Base-by-base conservation (phyloP, 2,329 filamentous ascomycete genomes). In the Claviceps arundinis region DNA sequence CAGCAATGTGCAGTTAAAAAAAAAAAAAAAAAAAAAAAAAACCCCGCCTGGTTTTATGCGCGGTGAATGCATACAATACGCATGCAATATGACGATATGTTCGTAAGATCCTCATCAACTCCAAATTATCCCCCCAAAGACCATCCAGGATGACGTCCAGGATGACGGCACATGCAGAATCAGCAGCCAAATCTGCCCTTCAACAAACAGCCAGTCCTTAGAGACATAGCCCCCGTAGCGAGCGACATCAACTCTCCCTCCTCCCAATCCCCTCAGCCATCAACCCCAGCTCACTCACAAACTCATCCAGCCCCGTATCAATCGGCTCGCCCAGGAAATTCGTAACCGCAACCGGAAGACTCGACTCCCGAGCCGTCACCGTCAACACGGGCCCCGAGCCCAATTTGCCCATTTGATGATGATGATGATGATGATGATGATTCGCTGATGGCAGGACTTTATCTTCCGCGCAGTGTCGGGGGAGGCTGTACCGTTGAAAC, bases 221-320 rank as follows among this genome's bases (percentile, higher is more conserved):
- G 7, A 26, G 24, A 7, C 24, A 34, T 11, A 11, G 30, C 8
- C 30, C 30, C 30, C 30, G 9, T 11, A 11, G 30, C 30, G 30
- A 34, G 9, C 9, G 9, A 34, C 30, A 11, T 14, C 11, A 30
- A 49, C 19, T 44, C 14, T 50, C 48, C 56, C 65, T 68, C 30
- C 59, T 64, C 49, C 66, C 65, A 55, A 79, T 75, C 24, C 70
- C 64, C 37, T 72, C 69, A 11, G 71, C 72, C 61, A 79, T 74
- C 74, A 75, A 78, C 51, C 72, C 68, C 55, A 78, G 64, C 60
- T 79, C 76, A 49, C 56, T 65, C 43, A 62, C 65, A 55, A 73
- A 69, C 52, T 71, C 67, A 47, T 71, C 69, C 5, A 72, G 58
- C 22, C 65, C 67, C 4, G 64, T 62, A 47, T 70, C 67, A 43